A percentile compares a stretch with the other conserved stretches of the same genome.
Conservation (phyloP, 2,329 filamentous ascomycete genomes). For the Dothideomycetes sp. region DNA sequence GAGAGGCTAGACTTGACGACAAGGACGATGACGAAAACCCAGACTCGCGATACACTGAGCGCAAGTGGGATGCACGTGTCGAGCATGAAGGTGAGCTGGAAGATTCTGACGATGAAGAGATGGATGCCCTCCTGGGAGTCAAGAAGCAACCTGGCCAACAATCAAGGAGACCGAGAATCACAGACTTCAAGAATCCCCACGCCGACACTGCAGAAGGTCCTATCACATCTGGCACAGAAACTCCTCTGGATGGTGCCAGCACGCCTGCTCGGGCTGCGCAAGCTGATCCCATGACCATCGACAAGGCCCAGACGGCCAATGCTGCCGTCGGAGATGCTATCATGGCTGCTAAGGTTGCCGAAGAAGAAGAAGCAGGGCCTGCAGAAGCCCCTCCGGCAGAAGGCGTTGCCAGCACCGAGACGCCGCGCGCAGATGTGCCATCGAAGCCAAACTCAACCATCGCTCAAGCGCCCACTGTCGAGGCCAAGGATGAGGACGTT, state of each 20-base stretch:
- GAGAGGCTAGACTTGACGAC: slow-evolving; percentile 56
- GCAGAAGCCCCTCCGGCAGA: slow-evolving; percentile 8
- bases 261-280: slow-evolving; percentile 2
- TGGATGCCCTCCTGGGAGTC: slow-evolving; percentile 63
- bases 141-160: slow-evolving; percentile 37
- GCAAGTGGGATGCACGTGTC: slow-evolving; percentile 70
- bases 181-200: slow-evolving; percentile 51
- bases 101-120: slow-evolving; percentile 83
- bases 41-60: slow-evolving; percentile 72
- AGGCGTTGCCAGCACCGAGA: slow-evolving; percentile 13
- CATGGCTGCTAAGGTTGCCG: slow-evolving; percentile 20
- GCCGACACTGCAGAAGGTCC: slow-evolving; percentile 41
- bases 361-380: slow-evolving; percentile 8
- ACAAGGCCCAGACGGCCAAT: slow-evolving; percentile 18
- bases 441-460: slow-evolving; percentile 1
- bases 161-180: slow-evolving; percentile 45
- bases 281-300: slow-evolving; percentile 21
- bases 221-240: slow-evolving; percentile 19
- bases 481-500: background rate
- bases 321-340: slow-evolving; percentile 20
- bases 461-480: slow-evolving; percentile 3
- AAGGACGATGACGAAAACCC: slow-evolving; percentile 77
- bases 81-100: slow-evolving; percentile 68
- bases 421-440: slow-evolving; percentile 6
- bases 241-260: slow-evolving; percentile 6